Evolutionary conservation across 2,329 filamentous ascomycete species (phyloP).

Genomic region (Achaetomium macrosporum): DNA sequence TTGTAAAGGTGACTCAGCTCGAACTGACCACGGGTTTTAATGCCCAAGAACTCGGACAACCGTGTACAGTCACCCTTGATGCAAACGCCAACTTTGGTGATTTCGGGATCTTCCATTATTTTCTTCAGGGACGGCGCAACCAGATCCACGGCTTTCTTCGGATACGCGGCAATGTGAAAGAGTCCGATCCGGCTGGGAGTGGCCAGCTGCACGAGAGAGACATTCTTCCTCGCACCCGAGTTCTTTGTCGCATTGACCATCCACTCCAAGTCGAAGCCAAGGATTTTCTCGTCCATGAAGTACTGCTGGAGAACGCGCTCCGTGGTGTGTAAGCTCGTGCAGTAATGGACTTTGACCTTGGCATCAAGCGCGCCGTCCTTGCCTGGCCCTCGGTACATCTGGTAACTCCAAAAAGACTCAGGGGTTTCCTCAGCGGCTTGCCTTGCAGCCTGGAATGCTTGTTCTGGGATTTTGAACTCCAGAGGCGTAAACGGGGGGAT

Average conservation of each 20-base stretch:
- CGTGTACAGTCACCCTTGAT: constrained; percentile 67
- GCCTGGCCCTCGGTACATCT: constrained; percentile 54
- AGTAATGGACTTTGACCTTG: constrained; percentile 70
- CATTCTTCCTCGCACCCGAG: constrained; percentile 56
- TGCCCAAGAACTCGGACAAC: constrained; percentile 57
- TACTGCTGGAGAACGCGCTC: constrained; percentile 59
- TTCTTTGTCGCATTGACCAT: constrained; percentile 42
- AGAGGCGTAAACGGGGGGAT: constrained; percentile 35
- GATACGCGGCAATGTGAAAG: constrained; percentile 70
- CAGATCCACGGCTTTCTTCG: constrained; percentile 44
- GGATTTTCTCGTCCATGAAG: constrained; percentile 61
- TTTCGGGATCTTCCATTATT: constrained; percentile 63
- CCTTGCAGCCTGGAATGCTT: constrained; percentile 44
- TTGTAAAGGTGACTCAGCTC: constrained; percentile 81
- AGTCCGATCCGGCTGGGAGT: constrained; percentile 69
- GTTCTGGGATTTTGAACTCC: constrained; percentile 42
- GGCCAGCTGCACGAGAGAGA: constrained; percentile 79
- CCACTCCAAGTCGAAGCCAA: constrained; percentile 96
- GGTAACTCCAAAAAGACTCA: constrained; percentile 62
- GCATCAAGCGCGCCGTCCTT: constrained; percentile 37
- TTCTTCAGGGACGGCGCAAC: constrained; percentile 64
- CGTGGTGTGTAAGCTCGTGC: constrained; percentile 58
- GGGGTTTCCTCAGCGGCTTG: constrained; percentile 38
- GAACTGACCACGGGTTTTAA: constrained; percentile 62
- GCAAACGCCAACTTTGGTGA: constrained; percentile 72